phyloP scores from a whole-genome alignment of 2,329 filamentous ascomycete species.

The Fusarium mangiferae region DNA sequence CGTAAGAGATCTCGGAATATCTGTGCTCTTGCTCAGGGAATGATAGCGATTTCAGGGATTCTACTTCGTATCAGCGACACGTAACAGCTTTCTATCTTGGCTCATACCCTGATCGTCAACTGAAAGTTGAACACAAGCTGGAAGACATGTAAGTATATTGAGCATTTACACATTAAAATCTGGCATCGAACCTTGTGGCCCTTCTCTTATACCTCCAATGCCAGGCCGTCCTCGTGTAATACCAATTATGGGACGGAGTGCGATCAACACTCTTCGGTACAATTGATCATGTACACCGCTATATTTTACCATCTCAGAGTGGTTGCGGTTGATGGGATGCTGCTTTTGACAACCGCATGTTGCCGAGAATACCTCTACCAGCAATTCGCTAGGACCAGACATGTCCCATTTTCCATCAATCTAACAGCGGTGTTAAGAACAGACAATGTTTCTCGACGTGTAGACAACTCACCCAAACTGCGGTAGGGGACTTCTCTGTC shows the following conservation, averaged over 20 bases:
- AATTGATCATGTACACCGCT: neutral
- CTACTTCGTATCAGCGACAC: neutral
- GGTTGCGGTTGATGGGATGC: neutral
- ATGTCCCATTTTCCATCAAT: neutral
- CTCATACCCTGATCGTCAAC: neutral
- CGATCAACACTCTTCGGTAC: rapidly evolving
- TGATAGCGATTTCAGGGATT: neutral
- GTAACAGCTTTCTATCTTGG: rapidly evolving
- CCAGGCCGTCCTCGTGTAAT: rapidly evolving
- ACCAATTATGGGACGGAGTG: neutral
- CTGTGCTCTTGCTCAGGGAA: neutral
- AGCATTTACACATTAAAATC: rapidly evolving
- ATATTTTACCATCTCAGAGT: constrained; percentile 2
- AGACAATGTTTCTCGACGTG: rapidly evolving
- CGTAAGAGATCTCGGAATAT: neutral
- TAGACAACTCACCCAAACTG: neutral
- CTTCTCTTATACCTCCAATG: rapidly evolving
- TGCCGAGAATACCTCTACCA: neutral
- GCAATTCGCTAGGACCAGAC: neutral
- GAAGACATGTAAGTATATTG: neutral
- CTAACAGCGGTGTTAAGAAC: rapidly evolving
- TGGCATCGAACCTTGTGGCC: neutral
- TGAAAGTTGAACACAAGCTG: neutral
- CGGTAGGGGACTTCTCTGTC: neutral
- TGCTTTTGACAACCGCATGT: neutral